phyloP scores from a whole-genome alignment of 148 eudicot genomes.

The Limonium bicolor region DNA sequence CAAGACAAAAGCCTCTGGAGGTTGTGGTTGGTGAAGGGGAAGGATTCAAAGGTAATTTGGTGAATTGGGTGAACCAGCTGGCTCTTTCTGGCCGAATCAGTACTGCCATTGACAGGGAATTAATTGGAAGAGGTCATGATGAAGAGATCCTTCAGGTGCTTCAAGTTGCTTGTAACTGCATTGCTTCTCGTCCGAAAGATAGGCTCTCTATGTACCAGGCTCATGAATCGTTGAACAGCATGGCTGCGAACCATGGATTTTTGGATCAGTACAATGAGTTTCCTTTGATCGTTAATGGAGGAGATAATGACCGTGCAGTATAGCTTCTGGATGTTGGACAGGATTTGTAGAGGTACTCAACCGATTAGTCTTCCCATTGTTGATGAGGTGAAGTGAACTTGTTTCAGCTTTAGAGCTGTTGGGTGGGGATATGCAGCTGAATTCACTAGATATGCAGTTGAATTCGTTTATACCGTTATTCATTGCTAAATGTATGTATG shows the following conservation, averaged over 20 bases:
- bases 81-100: conserved; percentile 43
- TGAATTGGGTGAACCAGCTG: conserved; percentile 68
- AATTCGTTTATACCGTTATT: too few species aligned
- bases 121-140: conserved; percentile 58
- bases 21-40: conserved; percentile 39
- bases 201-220: conserved; percentile 70
- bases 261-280: conserved; percentile 66
- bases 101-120: conserved; percentile 51
- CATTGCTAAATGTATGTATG: too few species aligned
- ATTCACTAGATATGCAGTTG: too few species aligned
- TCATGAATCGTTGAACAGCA: conserved; percentile 43
- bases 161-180: conserved; percentile 59
- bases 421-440: too few species aligned
- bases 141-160: conserved; percentile 67
- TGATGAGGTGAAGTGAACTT: too few species aligned
- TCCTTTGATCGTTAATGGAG: conserved; percentile 46
- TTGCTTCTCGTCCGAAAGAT: conserved; percentile 57
- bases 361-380: too few species aligned
- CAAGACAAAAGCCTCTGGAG: conserved; percentile 70
- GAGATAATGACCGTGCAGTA: conserved; percentile 29
- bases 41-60: conserved; percentile 64
- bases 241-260: conserved; percentile 49
- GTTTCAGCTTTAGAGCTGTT: too few species aligned
- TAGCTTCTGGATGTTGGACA: too few species aligned
- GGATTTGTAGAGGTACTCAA: too few species aligned